Percentiles rank a stretch among this genome's conserved stretches.
Conservation (phyloP, 306 rosid genomes). For the Boehmeria nivea region DNA sequence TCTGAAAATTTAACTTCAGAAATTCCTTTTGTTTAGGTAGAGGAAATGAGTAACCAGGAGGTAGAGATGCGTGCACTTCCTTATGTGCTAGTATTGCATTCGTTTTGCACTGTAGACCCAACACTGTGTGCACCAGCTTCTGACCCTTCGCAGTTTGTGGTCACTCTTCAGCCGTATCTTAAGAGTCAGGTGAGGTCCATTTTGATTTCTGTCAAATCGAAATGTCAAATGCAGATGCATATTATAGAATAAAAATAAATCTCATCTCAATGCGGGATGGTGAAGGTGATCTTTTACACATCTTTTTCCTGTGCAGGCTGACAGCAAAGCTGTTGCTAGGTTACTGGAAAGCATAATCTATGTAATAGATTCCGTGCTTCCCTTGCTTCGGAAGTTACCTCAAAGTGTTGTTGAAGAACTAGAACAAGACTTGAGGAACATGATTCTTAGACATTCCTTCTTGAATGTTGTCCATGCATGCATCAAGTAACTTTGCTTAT, state of each 20-base stretch:
- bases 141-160: constrained; percentile 89
- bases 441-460: constrained; percentile 89
- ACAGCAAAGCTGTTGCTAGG: constrained; percentile 66
- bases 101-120: constrained; percentile 93
- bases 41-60: constrained; percentile 66
- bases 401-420: constrained; percentile 79
- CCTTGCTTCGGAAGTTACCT: constrained; percentile 76
- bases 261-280: constrained; percentile 3
- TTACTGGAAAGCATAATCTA: constrained; percentile 86
- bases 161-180: constrained; percentile 93
- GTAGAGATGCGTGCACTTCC: constrained; percentile 75
- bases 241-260: background rate
- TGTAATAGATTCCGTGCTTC: constrained; percentile 87
- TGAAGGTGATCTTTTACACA: constrained; percentile 14
- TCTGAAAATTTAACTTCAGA: constrained; percentile 11
- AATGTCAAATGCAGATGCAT: background rate
- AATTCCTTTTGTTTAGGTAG: constrained; percentile 54
- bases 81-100: constrained; percentile 80
- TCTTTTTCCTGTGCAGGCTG: constrained; percentile 52
- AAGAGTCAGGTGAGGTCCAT: constrained; percentile 69
- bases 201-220: background rate
- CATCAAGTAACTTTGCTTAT: constrained; percentile 62
- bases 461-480: constrained; percentile 99
- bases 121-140: constrained; percentile 88
- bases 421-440: constrained; percentile 83